Percentiles rank a stretch among this genome's conserved stretches.
Conservation (phyloP, 2,329 filamentous ascomycete species). For the Epichloe aotearoae region DNA sequence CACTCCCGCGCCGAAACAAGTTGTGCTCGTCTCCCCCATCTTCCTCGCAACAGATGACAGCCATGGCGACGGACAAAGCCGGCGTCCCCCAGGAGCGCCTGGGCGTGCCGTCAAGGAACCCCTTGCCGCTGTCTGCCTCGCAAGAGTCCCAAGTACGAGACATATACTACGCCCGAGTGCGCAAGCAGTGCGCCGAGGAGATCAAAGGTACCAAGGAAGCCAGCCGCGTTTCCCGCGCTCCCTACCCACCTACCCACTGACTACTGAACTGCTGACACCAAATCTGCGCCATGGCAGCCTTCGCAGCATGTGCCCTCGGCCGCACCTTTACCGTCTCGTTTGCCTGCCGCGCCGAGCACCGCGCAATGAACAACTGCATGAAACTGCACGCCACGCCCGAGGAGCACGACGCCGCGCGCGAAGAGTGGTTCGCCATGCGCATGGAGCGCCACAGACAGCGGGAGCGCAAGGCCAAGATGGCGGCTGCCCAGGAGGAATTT, state of each 20-base stretch:
- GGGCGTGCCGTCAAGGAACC: slow-evolving; percentile 54
- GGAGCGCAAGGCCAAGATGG: slow-evolving; percentile 47
- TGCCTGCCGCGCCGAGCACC: slow-evolving; percentile 65
- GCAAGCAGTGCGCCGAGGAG: slow-evolving; percentile 60
- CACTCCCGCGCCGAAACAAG: too few species aligned
- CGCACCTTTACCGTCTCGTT: slow-evolving; percentile 83
- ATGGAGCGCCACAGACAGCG: slow-evolving; percentile 56
- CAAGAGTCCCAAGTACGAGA: slow-evolving; percentile 75
- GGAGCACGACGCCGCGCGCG: slow-evolving; percentile 76
- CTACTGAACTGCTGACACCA: background rate
- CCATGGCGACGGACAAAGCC: slow-evolving; percentile 13
- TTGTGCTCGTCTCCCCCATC: background rate
- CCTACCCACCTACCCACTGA: too few species aligned
- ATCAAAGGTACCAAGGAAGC: slow-evolving; percentile 52
- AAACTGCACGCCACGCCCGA: slow-evolving; percentile 67
- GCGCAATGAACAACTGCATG: slow-evolving; percentile 92
- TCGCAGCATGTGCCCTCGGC: slow-evolving; percentile 77
- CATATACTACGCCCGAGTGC: slow-evolving; percentile 67
- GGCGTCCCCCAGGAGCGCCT: slow-evolving; percentile 22
- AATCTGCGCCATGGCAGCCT: slow-evolving; percentile 34
- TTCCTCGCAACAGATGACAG: background rate
- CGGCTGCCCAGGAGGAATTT: slow-evolving; percentile 50
- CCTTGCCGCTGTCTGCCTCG: slow-evolving; percentile 66
- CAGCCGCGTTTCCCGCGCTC: too few species aligned
- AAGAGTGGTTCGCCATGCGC: slow-evolving; percentile 81